phyloP scores from a whole-genome alignment of 495 filamentous ascomycete genomes.

The Trypethelium eluteriae region DNA sequence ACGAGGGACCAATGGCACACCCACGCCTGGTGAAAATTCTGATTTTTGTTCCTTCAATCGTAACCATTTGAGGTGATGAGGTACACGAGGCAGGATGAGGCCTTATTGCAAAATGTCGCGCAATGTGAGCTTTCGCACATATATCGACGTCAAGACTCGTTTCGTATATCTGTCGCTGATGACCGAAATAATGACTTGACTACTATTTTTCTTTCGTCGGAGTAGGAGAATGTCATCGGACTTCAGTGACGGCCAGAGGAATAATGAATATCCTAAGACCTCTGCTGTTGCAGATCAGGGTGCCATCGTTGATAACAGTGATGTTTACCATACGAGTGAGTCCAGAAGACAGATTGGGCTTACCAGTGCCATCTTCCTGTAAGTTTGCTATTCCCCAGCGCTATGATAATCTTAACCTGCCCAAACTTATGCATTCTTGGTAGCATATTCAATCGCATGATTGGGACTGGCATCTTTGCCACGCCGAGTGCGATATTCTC shows the following conservation, averaged over 20 bases:
- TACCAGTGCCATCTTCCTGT: neutral
- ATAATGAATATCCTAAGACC: neutral
- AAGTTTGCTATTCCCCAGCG: neutral
- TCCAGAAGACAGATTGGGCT: neutral
- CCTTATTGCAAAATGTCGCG: neutral
- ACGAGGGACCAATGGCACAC: neutral
- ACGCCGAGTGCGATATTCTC: slow-evolving; percentile 34
- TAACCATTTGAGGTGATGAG: neutral
- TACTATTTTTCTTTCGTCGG: neutral
- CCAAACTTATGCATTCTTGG: neutral
- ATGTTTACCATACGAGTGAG: neutral
- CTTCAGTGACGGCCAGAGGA: neutral
- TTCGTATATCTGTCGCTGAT: neutral
- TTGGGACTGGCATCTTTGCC: slow-evolving; percentile 37
- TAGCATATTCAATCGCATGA: slow-evolving; percentile 38
- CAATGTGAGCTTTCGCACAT: neutral
- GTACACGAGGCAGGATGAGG: neutral
- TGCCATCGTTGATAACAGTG: neutral
- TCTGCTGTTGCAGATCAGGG: neutral
- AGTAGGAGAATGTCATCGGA: neutral
- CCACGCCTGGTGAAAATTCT: neutral
- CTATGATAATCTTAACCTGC: neutral
- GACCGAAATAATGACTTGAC: neutral
- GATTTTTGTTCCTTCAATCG: neutral
- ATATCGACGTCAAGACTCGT: neutral